Evolutionary conservation across 371 early-diverging fungal species (phyloP).

Genomic region (Mortierella polycephala): DNA sequence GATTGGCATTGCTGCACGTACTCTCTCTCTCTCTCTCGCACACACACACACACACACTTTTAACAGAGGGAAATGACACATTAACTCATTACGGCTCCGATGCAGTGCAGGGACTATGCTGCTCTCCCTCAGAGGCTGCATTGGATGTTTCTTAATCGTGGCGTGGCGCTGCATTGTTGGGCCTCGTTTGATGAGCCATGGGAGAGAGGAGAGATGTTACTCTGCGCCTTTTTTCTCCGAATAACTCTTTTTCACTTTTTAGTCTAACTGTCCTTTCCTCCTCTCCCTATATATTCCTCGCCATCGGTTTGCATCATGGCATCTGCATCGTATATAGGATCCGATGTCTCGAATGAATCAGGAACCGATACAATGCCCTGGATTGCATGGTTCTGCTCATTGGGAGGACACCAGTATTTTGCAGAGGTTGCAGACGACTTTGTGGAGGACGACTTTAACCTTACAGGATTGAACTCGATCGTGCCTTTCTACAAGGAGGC

Average conservation of each 20-base stretch:
- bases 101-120: too few species aligned
- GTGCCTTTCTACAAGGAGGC: slow-evolving; percentile 87
- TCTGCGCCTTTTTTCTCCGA: neutral
- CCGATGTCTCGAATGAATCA: slow-evolving; percentile 46
- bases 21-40: too few species aligned
- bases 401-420: slow-evolving; percentile 86
- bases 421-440: slow-evolving; percentile 89
- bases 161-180: too few species aligned
- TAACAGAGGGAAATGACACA: too few species aligned
- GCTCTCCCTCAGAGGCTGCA: too few species aligned
- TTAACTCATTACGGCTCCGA: too few species aligned
- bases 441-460: slow-evolving; percentile 94
- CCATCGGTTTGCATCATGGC: slow-evolving; percentile 1
- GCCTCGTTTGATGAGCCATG: too few species aligned
- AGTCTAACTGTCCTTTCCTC: neutral
- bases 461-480: slow-evolving; percentile 84
- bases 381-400: slow-evolving; percentile 91
- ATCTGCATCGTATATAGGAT: slow-evolving; percentile 13
- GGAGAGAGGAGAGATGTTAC: too few species aligned
- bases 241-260: neutral
- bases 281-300: neutral
- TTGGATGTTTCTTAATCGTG: too few species aligned
- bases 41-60: too few species aligned
- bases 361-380: slow-evolving; percentile 66
- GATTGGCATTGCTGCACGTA: too few species aligned